phyloP scores from a whole-genome alignment of 768 basidiomycete species.

The Mycena epipterygia region DNA sequence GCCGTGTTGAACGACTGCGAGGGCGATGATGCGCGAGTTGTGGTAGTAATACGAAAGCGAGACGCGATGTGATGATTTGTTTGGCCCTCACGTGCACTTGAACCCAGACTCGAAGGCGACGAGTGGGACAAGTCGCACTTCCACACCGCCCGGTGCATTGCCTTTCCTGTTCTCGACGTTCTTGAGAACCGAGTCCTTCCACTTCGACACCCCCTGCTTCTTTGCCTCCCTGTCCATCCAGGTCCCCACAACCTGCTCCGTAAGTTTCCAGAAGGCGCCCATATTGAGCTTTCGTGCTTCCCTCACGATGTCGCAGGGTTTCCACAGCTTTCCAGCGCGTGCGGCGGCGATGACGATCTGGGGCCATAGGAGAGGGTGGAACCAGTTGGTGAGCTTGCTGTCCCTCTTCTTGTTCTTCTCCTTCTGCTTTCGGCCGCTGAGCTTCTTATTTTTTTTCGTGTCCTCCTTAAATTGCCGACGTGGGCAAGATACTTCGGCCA shows the following conservation, averaged over 20 bases:
- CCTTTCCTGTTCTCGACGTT: background rate
- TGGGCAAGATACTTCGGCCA: constrained; percentile 28
- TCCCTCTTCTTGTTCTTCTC: constrained; percentile 5
- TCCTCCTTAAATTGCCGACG: constrained; percentile 23
- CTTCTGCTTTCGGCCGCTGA: background rate
- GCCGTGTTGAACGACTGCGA: no score
- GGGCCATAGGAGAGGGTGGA: constrained; percentile 8
- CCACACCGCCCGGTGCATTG: background rate
- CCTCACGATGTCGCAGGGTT: background rate
- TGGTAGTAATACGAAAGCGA: no score
- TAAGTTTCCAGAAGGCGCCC: background rate
- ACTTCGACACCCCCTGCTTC: background rate
- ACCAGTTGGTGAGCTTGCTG: constrained; percentile 25
- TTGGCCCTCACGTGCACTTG: no score
- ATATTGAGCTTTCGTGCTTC: constrained; percentile 17
- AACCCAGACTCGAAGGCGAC: no score
- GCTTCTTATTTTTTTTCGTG: background rate
- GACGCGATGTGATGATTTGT: no score
- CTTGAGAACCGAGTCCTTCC: background rate
- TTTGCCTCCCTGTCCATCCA: constrained; percentile 23
- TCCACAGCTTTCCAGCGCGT: background rate
- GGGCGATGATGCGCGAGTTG: no score
- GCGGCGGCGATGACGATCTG: constrained; percentile 11
- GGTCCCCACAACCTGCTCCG: constrained; percentile 26
- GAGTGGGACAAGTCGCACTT: no score